Evolutionary conservation across 352 stramenopile species (phyloP), one percentile per base, ranked within the genome.

Genomic region (Paralagenidium karlingii): DNA sequence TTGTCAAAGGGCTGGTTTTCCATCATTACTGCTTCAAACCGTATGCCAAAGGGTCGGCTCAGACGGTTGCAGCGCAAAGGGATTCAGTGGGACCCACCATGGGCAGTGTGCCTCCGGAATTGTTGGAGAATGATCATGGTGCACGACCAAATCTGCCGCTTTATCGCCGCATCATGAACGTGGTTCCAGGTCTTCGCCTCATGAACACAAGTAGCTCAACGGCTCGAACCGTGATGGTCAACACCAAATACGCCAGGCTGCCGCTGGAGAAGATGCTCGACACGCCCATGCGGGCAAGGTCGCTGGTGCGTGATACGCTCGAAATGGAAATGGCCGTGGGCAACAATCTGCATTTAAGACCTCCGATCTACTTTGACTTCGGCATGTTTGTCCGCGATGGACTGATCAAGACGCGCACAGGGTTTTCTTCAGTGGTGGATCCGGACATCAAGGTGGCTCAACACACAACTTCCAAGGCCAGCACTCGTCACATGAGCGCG

Each of bases 391-490:
- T 49, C 12, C 34, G 31, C 11, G 44, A 53, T 10, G 44, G 49
- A 10, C 10, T 44, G 18, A 39, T 49, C 16, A 40, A 39, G 4
- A 40, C 38, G 6, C 44, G 44, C 3, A 43, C 27, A 3, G 47
- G 47, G 5, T 54, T 54, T 31, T 26, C 59, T 6, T 50, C 62
- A 24, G 41, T 71, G n/a, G n/a, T n/a, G n/a, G n/a, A n/a, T n/a
- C n/a, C n/a, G n/a, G n/a, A n/a, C n/a, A n/a, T n/a, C n/a, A n/a
- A n/a, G n/a, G n/a, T n/a, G n/a, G n/a, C n/a, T n/a, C n/a, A n/a
- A n/a, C n/a, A n/a, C n/a, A n/a, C n/a, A n/a, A n/a, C n/a, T n/a
- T n/a, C n/a, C n/a, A n/a, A n/a, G n/a, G n/a, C n/a, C n/a, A n/a
- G n/a, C n/a, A n/a, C n/a, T n/a, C n/a, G n/a, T n/a, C n/a, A n/a